Evolutionary conservation across 352 stramenopile species (phyloP), one percentile per base, ranked within the genome.

Genomic region (Phytophthora tubulina): DNA sequence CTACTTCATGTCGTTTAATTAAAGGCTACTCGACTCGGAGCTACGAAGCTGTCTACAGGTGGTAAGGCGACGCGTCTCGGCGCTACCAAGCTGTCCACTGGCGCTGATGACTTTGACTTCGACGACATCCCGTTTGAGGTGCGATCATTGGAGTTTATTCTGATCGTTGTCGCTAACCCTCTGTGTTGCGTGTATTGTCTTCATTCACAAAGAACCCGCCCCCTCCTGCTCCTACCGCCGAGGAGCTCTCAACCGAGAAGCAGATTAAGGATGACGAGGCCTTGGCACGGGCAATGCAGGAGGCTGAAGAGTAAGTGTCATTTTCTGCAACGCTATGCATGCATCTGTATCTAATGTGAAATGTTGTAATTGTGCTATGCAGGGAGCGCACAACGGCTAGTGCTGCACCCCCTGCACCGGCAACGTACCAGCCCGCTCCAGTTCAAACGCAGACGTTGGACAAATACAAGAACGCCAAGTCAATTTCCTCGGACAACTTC

Each of bases 401-500:
- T 51, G 44, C 62, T 30, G 15, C 53, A 52, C 42, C 21, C 21
- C 21, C 61, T 39, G 58, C 65, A 15, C 61, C 73, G 13, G 42
- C 70, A 56, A 38, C 72, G 31, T 72, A 81, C 53, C 64, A 81
- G 39, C 42, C 76, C 3, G 46, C 70, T 4, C 52, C 79, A 2
- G 30, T 70, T 42, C 59, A 82, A 36, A 61, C 69, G 3, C 85
- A 84, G n/a, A 93, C 82, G n/a, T 68, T 96, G 50, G 77, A 97
- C 78, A 97, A 97, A 71, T 97, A 97, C 79, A 97, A 97, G 73
- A 97, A 97, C 53, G 88, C 90, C 66, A 97, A 97, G 69, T 95
- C 88, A 2, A 97, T 97, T 54, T 97, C 89, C 21, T 97, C 91
- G 8, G 90, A 93, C 63, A 96, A 97, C 39, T 97, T 96, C 65